Base-by-base conservation (phyloP, 305 asterid genomes). In the Solanum chacoense region DNA sequence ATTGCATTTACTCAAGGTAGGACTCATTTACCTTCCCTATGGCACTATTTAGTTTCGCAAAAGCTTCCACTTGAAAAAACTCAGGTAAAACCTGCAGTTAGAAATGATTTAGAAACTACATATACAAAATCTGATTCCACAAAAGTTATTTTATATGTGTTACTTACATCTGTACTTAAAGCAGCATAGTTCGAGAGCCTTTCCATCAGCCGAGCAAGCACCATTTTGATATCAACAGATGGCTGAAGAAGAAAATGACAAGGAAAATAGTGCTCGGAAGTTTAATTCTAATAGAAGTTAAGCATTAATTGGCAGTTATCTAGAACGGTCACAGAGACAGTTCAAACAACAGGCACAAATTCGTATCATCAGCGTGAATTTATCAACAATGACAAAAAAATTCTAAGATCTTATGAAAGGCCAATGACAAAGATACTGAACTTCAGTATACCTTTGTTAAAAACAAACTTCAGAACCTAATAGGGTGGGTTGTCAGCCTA, bases 161-260 rank as follows among this genome's bases (percentile, higher is more conserved):
- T 87, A 92, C 97, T 93, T 93, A 95, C 99, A 89, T 97, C 99
- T 85, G 93, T 92, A 93, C 98, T 95, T 78, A 97, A 96, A 93
- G 97, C 98, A 91, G 99, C 99, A 76, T 97, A 97, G 89, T 97
- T 97, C 83, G 99, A 97, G 74, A 97, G 99, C 92, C 99, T 95
- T 91, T 96, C 99, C 99, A 97, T 95, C 84, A 97, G 93, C 85
- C 99, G 92, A 91, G 99, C 91, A 90, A 97, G 99, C 89, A 97
- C 99, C 76, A 95, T 97, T 92, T 97, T 94, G 87, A 97, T 96
- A 90, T 97, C 99, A 89, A 96, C 99, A 83, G 98, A 93, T 45
- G 96, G 91, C 99, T 97, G 95, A 38, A 89, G 85, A 90, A 89
- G 77, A 87, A 88, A 87, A 74, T 83, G 87, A 31, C 87, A 83